These are phyloP conservation scores for Penicillium rolfsii DNA, from an alignment of 2,329 filamentous ascomycete species.

Conservation along the genomic window DNA sequence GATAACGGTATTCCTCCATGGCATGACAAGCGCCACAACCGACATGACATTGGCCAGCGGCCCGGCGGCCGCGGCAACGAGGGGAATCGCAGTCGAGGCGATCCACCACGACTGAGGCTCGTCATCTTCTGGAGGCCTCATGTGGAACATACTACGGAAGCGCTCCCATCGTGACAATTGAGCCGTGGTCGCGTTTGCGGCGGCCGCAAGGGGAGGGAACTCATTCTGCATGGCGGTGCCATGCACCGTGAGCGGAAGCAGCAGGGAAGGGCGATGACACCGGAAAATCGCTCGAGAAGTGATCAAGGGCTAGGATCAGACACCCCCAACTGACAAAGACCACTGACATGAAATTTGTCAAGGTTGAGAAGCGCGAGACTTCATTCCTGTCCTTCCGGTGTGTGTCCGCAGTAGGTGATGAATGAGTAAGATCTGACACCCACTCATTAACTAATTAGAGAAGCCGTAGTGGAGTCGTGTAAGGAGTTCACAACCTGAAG, in stretches of 20 bases:
- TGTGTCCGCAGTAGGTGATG: constrained; percentile 3
- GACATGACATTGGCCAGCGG: constrained; percentile 87
- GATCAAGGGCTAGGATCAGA: neutral
- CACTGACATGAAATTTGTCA: neutral
- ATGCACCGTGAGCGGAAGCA: neutral
- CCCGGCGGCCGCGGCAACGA: constrained; percentile 81
- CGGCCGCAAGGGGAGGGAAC: constrained; percentile 9
- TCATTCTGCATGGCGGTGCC: constrained; percentile 24
- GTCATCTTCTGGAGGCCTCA: constrained; percentile 48
- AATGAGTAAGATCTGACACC: constrained; percentile 10
- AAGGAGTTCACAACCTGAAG: neutral
- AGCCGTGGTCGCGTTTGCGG: constrained; percentile 3
- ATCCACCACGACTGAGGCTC: constrained; percentile 55
- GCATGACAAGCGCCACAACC: constrained; percentile 79
- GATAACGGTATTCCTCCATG: constrained; percentile 66
- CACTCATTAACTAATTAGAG: neutral
- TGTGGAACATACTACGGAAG: constrained; percentile 32
- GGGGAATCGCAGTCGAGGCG: constrained; percentile 63
- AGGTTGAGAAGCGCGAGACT: constrained; percentile 1
- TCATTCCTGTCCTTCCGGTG: constrained; percentile 1
- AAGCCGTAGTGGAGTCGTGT: neutral
- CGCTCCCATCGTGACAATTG: constrained; percentile 23
- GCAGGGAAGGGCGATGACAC: neutral
- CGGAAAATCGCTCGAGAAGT: neutral
- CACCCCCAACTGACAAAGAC: neutral